Percentiles rank a stretch among this genome's conserved stretches.
Evolutionary conservation across 306 rosid species (phyloP).

Genomic region (Acacia melanoxylon): DNA sequence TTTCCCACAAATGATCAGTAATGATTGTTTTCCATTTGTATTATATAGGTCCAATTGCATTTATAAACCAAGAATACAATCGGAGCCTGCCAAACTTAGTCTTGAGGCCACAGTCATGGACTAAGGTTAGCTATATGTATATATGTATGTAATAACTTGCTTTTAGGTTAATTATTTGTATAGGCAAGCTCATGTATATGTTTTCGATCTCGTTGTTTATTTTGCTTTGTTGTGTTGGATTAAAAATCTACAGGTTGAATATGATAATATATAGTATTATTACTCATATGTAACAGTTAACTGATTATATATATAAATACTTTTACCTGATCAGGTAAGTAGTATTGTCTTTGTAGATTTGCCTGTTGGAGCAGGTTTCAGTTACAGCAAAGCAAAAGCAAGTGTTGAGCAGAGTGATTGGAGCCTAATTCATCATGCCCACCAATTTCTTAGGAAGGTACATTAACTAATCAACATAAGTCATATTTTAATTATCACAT

Average conservation of each 20-base stretch:
- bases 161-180: not conserved
- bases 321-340: conserved; percentile 22
- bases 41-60: not conserved
- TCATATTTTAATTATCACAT: not conserved
- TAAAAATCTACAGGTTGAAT: not conserved
- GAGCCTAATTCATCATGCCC: conserved; percentile 26
- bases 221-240: not conserved
- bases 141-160: not conserved
- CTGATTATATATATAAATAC: not conserved
- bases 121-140: not conserved
- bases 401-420: conserved; percentile 18
- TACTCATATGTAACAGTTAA: too few species aligned
- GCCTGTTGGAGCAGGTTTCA: conserved; percentile 58
- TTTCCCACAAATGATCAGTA: not conserved
- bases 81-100: not conserved
- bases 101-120: not conserved
- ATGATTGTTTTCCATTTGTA: not conserved
- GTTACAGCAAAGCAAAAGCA: conserved; percentile 33
- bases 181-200: not conserved
- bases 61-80: not conserved
- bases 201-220: too few species aligned
- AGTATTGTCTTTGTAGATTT: conserved; percentile 46
- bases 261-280: too few species aligned
- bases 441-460: conserved; percentile 50
- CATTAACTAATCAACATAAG: not conserved